Base-by-base conservation (phyloP, 371 early-diverging fungal genomes). In the Funneliformis caledonium region DNA sequence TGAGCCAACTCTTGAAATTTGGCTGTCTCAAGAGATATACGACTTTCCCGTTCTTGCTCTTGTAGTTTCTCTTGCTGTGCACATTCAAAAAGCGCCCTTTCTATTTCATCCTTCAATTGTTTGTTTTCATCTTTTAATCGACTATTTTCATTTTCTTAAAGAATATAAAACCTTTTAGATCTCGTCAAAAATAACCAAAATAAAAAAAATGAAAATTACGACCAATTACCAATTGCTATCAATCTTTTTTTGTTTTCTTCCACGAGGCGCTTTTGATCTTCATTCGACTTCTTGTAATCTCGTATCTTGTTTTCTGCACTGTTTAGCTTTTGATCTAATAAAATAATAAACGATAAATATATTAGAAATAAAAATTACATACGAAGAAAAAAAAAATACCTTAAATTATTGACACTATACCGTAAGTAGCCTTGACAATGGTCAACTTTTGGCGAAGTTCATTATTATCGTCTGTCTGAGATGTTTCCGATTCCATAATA, bases 21-120 rank as follows among this genome's bases (percentile, higher is more conserved):
- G 22, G 37, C 43, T 43, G 69, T 69, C 6, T 43, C n/a, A 42
- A 69, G 69, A n/a, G 37, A n/a, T 42, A 69, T 37, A 19, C 69
- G 69, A 69, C 43, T 43, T 45, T 33, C 37, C 22, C 43, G 37
- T 69, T 69, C 69, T 69, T 69, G 43, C 22, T 69, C 43, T 8
- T 45, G 11, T 10, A n/a, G 11, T 10, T 42, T 69, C 22, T 69
- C 69, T 45, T 43, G n/a, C 9, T n/a, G 45, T 43, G 69, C 69
- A 43, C 43, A n/a, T 33, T 69, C 69, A 47, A n/a, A 43, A 43
- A 69, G 37, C 8, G 69, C 45, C 45, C 45, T 69, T 9, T 69
- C n/a, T 22, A 16, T n/a, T 47, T 69, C 69, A 0, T 69, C n/a
- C 43, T 69, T 52, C 52, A 52, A 19, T 16, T 52, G 12, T 52